Evolutionary conservation across 331 rosid species (phyloP), one percentile per base, ranked within the genome.

Genomic region (Pyracantha coccinea): DNA sequence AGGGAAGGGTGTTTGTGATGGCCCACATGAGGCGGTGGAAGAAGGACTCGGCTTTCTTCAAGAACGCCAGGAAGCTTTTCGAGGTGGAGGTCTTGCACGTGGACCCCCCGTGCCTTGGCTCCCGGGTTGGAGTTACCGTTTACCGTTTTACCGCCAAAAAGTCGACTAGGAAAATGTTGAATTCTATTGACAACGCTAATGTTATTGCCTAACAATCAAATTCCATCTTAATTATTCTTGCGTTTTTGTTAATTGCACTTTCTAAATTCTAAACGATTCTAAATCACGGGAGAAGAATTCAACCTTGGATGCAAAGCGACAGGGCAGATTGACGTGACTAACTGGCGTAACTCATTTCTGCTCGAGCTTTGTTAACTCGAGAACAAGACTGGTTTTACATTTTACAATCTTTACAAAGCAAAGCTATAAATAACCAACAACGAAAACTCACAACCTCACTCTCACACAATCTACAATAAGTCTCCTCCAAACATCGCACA

Each of bases 1-100:
- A 60, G 61, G 61, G 14, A 16, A 78, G 33, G 82, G 78, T 72
- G 75, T 89, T 93, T 25, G 78, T 93, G 67, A 93, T 93, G 98
- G 95, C 97, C 5, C 97, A 93, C 74, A 31, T 91, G 78, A 87
- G 77, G 81, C 78, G 98, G 86, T 91, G 98, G 98, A 93, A 89
- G 53, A 93, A 89, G 79, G 98, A 93, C 1, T 89, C 95, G 1
- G 66, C 32, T 2, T 93, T 93, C 75, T 93, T 93, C 81, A 91
- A 83, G 91, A 93, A 84, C 60, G 97, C 96, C 0, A 91, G 73
- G 86, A 91, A 88, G 85, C 70, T 73, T 23, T 93, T 93, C 20
- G 47, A 19, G 0, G 88, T 91, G 13, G 85, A 93, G 64, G 87
- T 90, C 68, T 73, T 91, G 67, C 86, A 84, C 73, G 75, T 72